Conservation (phyloP, 129 eudicot genomes). For the Centella asiatica region DNA sequence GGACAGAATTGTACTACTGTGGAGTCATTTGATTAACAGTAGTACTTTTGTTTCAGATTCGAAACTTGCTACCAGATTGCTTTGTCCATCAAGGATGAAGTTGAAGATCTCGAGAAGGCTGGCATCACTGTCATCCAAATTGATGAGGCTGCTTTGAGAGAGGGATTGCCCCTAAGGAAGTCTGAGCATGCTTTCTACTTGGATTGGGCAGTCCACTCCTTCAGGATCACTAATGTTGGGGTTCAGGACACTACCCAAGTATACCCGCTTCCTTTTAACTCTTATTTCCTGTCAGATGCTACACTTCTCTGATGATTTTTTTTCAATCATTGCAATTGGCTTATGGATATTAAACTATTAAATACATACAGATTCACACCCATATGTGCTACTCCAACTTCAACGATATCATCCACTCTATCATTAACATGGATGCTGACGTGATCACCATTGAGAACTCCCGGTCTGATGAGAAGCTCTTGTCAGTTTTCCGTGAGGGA, state of each 20-base stretch:
- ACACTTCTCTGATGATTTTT: not conserved
- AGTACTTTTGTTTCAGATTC: constrained; percentile 21
- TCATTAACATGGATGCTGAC: constrained; percentile 89
- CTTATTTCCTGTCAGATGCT: not conserved
- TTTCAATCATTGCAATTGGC: not conserved
- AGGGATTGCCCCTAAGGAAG: constrained; percentile 74
- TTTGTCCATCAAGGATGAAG: constrained; percentile 92
- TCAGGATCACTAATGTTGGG: constrained; percentile 67
- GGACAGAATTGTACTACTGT: not conserved
- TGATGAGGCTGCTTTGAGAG: constrained; percentile 90
- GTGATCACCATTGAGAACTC: constrained; percentile 92
- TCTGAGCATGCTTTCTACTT: constrained; percentile 65
- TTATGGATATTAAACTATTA: not conserved
- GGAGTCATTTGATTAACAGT: not conserved
- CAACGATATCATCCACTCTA: constrained; percentile 84
- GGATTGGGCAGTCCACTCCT: constrained; percentile 84
- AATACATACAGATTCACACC: constrained; percentile 60
- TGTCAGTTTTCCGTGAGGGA: constrained; percentile 89
- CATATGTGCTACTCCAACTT: constrained; percentile 96
- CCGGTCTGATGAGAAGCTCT: constrained; percentile 84
- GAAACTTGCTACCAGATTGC: constrained; percentile 98
- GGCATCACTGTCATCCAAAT: constrained; percentile 69
- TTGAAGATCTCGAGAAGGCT: constrained; percentile 93
- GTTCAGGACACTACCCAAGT: constrained; percentile 72
- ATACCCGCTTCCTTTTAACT: not conserved